phyloP scores from a whole-genome alignment of 306 rosid species.

The Casuarina glauca region DNA sequence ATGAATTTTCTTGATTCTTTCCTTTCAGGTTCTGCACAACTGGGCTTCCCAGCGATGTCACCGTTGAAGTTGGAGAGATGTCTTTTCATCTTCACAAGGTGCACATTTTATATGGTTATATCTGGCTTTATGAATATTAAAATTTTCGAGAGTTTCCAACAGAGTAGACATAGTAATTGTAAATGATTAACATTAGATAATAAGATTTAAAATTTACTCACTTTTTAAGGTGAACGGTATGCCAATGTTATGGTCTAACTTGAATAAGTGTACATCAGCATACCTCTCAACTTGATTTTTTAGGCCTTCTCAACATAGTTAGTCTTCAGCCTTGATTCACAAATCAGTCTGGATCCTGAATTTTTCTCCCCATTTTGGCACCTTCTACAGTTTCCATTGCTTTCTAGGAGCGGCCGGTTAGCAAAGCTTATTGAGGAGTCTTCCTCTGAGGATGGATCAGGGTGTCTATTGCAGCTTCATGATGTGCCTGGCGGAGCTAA shows the following conservation, averaged over 20 bases:
- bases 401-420: constrained; percentile 75
- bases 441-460: constrained; percentile 35
- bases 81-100: constrained; percentile 94
- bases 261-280: constrained; percentile 10
- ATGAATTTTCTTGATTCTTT: not conserved
- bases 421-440: constrained; percentile 55
- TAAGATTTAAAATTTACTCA: constrained; percentile 3
- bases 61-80: constrained; percentile 69
- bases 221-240: not conserved
- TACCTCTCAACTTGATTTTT: not conserved
- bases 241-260: constrained; percentile 13
- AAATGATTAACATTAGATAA: not conserved
- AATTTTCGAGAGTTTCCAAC: too few species aligned
- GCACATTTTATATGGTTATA: constrained; percentile 8
- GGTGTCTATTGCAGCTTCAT: constrained; percentile 59
- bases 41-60: constrained; percentile 81
- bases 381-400: constrained; percentile 73
- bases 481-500: constrained; percentile 87
- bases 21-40: constrained; percentile 74
- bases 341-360: constrained; percentile 17
- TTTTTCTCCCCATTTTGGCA: constrained; percentile 13
- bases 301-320: not conserved
- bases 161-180: too few species aligned
- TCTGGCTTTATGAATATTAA: too few species aligned
- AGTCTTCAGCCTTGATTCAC: constrained; percentile 7